Evolutionary conservation across 179 eudicot species (phyloP).

Genomic region (Drosera spatulata): DNA sequence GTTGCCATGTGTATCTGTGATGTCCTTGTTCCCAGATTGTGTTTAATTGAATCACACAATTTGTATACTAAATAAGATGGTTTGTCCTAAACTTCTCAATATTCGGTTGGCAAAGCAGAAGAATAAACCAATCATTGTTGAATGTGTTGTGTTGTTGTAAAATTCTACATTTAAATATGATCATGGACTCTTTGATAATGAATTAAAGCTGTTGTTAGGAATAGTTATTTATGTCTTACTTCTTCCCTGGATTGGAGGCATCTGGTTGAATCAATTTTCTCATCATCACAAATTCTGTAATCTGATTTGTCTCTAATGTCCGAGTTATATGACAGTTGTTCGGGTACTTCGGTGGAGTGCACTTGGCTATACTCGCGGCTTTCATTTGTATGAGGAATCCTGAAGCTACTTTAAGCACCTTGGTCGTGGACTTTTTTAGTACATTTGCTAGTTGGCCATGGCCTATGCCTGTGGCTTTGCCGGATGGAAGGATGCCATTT

Average conservation of each 20-base stretch:
- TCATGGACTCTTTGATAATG: too few relatives aligned
- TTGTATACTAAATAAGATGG: too few relatives aligned
- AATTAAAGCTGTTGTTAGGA: not conserved
- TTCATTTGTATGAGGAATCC: constrained; percentile 35
- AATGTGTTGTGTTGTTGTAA: too few relatives aligned
- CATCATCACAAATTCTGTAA: too few relatives aligned
- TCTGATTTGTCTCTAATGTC: too few relatives aligned
- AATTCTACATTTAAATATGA: too few relatives aligned
- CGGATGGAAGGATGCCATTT: constrained; percentile 21
- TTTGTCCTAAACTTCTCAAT: too few relatives aligned
- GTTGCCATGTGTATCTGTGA: too few relatives aligned
- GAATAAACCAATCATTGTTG: too few relatives aligned
- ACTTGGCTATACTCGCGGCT: constrained; percentile 46
- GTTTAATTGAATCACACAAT: too few relatives aligned
- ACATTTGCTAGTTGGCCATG: constrained; percentile 47
- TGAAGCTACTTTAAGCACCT: constrained; percentile 24
- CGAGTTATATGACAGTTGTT: constrained; percentile 22
- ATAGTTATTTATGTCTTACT: not conserved
- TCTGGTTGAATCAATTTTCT: not conserved
- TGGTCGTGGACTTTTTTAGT: constrained; percentile 27
- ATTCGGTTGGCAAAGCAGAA: too few relatives aligned
- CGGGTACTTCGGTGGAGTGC: constrained; percentile 52
- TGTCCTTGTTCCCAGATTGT: too few relatives aligned
- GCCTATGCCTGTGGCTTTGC: constrained; percentile 39
- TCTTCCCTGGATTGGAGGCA: not conserved